phyloP scores from a whole-genome alignment of 108 stramenopile genomes.

The Skeletonema costatum region DNA sequence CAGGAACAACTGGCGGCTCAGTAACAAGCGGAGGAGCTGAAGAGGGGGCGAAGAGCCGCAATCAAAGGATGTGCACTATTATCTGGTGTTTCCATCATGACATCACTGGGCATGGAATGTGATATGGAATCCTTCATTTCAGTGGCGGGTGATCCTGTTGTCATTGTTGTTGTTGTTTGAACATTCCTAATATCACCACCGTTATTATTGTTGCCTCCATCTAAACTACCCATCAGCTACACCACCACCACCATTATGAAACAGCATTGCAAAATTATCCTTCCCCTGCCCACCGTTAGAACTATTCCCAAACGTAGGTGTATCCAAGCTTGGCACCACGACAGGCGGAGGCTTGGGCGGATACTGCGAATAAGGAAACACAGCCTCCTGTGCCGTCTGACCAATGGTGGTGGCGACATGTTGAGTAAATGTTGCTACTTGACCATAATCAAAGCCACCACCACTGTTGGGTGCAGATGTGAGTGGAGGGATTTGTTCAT shows the following conservation, averaged over 20 bases:
- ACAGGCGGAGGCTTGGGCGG: neutral
- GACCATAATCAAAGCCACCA: too few species aligned
- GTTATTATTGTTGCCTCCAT: neutral
- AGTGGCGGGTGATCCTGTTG: neutral
- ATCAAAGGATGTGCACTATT: neutral
- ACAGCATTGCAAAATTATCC: slow-evolving; percentile 30
- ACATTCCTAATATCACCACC: neutral
- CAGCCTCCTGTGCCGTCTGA: neutral
- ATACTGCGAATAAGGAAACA: neutral
- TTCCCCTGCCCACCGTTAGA: neutral
- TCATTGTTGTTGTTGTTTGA: neutral
- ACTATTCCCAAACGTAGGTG: neutral
- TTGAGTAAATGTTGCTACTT: neutral
- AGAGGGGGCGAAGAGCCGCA: neutral
- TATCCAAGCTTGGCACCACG: neutral
- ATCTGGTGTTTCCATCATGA: slow-evolving; percentile 11
- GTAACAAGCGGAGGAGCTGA: slow-evolving; percentile 3
- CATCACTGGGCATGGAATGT: neutral
- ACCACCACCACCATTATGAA: neutral
- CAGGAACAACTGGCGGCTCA: neutral
- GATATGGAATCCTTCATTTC: neutral
- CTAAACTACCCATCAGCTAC: too few species aligned
- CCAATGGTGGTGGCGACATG: neutral
- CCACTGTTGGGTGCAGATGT: slow-evolving; percentile 18
- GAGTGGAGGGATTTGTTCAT: slow-evolving; percentile 37